Percentiles rank a stretch among this genome's conserved stretches.
phyloP scores from a whole-genome alignment of 805 yeast species.

The Cyberlindnera meyerae region DNA sequence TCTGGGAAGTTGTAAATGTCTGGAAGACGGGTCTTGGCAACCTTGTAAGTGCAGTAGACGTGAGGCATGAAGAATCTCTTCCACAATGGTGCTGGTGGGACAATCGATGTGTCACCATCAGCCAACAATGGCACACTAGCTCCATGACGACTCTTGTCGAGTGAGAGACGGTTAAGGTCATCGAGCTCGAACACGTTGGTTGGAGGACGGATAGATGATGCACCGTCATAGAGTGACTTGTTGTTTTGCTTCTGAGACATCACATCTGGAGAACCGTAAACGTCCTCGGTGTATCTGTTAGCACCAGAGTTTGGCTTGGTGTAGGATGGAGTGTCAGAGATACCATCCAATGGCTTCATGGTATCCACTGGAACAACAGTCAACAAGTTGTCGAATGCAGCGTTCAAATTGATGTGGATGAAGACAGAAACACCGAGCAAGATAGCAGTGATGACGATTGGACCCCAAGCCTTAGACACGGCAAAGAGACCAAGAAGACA shows the following conservation, averaged over 20 bases:
- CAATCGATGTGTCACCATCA: slow-evolving; percentile 43
- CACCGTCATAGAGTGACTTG: slow-evolving; percentile 8
- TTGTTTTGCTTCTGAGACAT: not conserved
- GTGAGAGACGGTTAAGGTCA: slow-evolving; percentile 20
- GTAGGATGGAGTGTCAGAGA: slow-evolving; percentile 56
- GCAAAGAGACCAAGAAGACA: slow-evolving; percentile 83
- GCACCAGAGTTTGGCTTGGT: slow-evolving; percentile 5
- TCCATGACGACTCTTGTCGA: slow-evolving; percentile 20
- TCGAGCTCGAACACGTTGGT: slow-evolving; percentile 24
- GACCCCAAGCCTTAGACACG: slow-evolving; percentile 95
- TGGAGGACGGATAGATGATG: slow-evolving; percentile 14
- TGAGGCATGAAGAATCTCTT: slow-evolving; percentile 53
- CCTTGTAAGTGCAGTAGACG: slow-evolving; percentile 43
- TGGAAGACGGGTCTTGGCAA: slow-evolving; percentile 49
- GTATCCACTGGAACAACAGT: slow-evolving; percentile 60
- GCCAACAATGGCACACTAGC: slow-evolving; percentile 57
- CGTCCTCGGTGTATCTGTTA: slow-evolving; percentile 4
- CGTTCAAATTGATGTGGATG: slow-evolving; percentile 57
- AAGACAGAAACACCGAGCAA: slow-evolving; percentile 61
- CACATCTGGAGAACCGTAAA: slow-evolving; percentile 6
- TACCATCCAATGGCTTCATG: slow-evolving; percentile 75
- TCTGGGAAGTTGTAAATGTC: slow-evolving; percentile 49
- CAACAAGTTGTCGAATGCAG: slow-evolving; percentile 62
- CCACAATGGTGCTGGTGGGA: slow-evolving; percentile 36
- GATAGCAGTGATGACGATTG: slow-evolving; percentile 70